phyloP scores from a whole-genome alignment of 345 rosid species.

The Gossypium mustelinum region DNA sequence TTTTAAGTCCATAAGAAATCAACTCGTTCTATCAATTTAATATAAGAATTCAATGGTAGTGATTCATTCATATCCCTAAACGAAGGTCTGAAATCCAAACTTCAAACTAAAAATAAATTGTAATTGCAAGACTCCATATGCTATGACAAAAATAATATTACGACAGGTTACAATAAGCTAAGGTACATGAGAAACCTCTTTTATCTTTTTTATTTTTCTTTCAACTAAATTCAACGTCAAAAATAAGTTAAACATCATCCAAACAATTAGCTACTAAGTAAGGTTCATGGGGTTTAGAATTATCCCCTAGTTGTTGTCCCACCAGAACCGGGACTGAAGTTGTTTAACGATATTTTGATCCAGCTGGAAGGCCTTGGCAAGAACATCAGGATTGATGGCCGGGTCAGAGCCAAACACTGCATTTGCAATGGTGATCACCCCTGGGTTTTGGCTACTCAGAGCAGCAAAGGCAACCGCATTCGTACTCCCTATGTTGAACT shows the following conservation, averaged over 20 bases:
- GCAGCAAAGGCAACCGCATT: conserved; percentile 28
- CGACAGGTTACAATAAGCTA: background rate
- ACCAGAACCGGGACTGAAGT: conserved; percentile 21
- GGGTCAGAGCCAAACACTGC: too few relatives aligned
- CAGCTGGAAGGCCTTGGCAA: too few relatives aligned
- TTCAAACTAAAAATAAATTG: background rate
- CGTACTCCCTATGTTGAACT: conserved; percentile 34
- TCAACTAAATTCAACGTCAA: background rate
- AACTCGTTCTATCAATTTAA: too few relatives aligned
- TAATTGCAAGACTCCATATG: too few relatives aligned
- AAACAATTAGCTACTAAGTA: background rate
- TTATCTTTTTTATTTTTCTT: background rate
- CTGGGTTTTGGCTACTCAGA: too few relatives aligned
- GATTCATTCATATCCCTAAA: background rate
- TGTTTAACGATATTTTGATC: too few relatives aligned
- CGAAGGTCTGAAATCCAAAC: too few relatives aligned
- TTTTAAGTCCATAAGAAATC: too few relatives aligned
- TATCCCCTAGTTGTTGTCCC: background rate
- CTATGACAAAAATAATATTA: background rate
- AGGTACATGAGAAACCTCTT: background rate
- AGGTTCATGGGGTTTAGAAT: background rate
- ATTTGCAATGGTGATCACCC: too few relatives aligned
- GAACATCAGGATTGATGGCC: too few relatives aligned
- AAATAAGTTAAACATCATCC: background rate
- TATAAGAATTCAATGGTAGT: too few relatives aligned